phyloP scores from a whole-genome alignment of 1,284 basidiomycete species.

The Afroboletus lepidellus region DNA sequence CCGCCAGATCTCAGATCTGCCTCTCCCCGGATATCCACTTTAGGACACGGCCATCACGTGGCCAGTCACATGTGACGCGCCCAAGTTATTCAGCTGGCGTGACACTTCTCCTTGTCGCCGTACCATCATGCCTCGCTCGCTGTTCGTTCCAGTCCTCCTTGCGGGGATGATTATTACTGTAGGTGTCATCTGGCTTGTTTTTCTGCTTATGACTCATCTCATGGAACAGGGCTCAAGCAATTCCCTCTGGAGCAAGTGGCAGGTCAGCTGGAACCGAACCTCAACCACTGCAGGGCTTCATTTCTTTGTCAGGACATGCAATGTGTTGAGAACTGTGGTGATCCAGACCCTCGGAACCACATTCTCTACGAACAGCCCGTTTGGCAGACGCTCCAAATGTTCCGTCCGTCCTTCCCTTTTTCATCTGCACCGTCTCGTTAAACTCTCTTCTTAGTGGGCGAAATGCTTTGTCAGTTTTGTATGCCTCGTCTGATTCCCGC shows the following conservation, averaged over 20 bases:
- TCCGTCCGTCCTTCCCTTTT: slow-evolving; percentile 56
- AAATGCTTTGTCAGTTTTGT: slow-evolving; percentile 79
- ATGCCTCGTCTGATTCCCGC: slow-evolving; percentile 26
- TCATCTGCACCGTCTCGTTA: slow-evolving; percentile 25
- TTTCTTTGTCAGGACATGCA: slow-evolving; percentile 74
- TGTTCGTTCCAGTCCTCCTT: slow-evolving; percentile 53
- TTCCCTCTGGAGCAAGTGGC: slow-evolving; percentile 79
- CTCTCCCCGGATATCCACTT: slow-evolving; percentile 4
- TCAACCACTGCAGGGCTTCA: not conserved
- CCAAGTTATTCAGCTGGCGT: not conserved
- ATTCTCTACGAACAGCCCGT: slow-evolving; percentile 90
- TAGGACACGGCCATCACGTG: slow-evolving; percentile 21
- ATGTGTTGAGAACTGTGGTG: slow-evolving; percentile 87
- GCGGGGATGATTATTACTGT: slow-evolving; percentile 82
- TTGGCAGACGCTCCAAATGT: slow-evolving; percentile 94
- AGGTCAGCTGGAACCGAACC: slow-evolving; percentile 43
- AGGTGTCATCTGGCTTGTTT: slow-evolving; percentile 14
- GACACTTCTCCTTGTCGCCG: slow-evolving; percentile 2
- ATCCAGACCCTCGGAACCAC: slow-evolving; percentile 51
- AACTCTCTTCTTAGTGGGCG: slow-evolving; percentile 66
- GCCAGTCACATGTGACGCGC: slow-evolving; percentile 18
- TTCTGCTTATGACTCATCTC: slow-evolving; percentile 9
- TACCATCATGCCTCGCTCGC: slow-evolving; percentile 39
- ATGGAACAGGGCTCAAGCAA: slow-evolving; percentile 68
- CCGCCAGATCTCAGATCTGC: slow-evolving; percentile 31